Base-by-base conservation (phyloP, 768 basidiomycete genomes). In the Mycena galericulata region DNA sequence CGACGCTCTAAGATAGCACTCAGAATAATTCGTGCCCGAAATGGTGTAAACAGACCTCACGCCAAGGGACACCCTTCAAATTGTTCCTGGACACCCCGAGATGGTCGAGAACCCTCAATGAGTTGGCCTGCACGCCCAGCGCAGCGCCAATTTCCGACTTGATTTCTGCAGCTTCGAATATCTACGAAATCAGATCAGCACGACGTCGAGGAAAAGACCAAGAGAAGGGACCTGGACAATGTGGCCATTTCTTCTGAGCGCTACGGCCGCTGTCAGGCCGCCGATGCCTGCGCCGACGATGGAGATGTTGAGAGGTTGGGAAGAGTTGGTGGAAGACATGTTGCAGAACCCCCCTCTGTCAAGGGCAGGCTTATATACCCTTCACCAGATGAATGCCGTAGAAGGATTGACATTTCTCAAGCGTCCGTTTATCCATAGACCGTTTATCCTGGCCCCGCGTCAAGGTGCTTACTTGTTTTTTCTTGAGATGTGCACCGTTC, bases 271-370 rank as follows among this genome's bases (percentile, higher is more conserved):
- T 17, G 68, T 58, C 32, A 69, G 58, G 2, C 68, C 68, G 12
- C 30, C 68, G 18, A 65, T 70, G 24, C 68, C 68, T 7, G 68
- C 68, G 24, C 68, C 68, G 34, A 70, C 68, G 8, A 70, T 51
- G 15, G 63, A 41, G 27, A 70, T 27, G 10, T 61, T 45, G 7
- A 70, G 53, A 50, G 58, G 30, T 36, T 38, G 45, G 45, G 26
- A 26, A 1, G 54, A 27, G 24, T 49, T 24, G 54, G 26, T 1
- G 6, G 30, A 34, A 15, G 22, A 5, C 20, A 5, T 29, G 12
- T 20, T n/a, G n/a, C 17, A 0, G 10, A 10, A 22, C 14, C 34
- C 14, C 8, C 34, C 8, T 14, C 34, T 6, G 8, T 36, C 34
- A 36, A 36, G 34, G 17, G 20, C 20, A 9, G 2, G 30, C 53